Conservation (phyloP, 163 green algal species). For the Chlamydomonas reinhardtii region DNA sequence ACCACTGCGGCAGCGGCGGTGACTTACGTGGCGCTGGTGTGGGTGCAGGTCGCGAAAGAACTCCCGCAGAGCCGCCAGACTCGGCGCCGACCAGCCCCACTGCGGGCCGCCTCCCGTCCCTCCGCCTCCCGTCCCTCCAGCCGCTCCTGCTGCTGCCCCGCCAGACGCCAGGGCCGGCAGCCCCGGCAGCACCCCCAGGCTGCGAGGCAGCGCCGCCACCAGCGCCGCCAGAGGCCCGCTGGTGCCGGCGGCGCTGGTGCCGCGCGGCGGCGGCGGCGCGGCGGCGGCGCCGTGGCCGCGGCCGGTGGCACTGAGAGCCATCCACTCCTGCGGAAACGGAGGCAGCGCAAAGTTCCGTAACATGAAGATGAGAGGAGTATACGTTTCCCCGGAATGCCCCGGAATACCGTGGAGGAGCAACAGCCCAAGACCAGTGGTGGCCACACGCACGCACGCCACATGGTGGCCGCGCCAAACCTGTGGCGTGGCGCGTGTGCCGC, state of each 20-base stretch:
- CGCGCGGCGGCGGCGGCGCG: neutral
- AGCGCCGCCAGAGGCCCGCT: neutral
- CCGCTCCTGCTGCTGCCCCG: no score
- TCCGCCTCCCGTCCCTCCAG: no score
- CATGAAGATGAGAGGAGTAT: no score
- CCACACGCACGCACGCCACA: no score
- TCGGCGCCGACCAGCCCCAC: constrained; percentile 1
- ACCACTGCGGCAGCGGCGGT: no score
- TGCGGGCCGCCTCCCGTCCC: no score
- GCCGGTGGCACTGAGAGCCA: neutral
- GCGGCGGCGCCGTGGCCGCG: neutral
- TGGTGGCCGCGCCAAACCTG: no score
- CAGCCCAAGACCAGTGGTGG: no score
- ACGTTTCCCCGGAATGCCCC: no score
- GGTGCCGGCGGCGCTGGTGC: neutral
- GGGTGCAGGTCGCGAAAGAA: constrained; percentile 57
- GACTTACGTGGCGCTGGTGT: constrained; percentile 58
- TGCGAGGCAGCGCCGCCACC: neutral
- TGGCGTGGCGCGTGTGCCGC: no score
- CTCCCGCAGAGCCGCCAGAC: constrained; percentile 45
- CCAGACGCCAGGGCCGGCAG: constrained; percentile 1
- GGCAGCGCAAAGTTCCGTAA: no score
- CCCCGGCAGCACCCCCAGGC: neutral
- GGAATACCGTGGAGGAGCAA: no score
- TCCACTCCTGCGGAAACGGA: neutral